Conservation (phyloP, 1,284 basidiomycete genomes). For the Ceratobasidium sp. region DNA sequence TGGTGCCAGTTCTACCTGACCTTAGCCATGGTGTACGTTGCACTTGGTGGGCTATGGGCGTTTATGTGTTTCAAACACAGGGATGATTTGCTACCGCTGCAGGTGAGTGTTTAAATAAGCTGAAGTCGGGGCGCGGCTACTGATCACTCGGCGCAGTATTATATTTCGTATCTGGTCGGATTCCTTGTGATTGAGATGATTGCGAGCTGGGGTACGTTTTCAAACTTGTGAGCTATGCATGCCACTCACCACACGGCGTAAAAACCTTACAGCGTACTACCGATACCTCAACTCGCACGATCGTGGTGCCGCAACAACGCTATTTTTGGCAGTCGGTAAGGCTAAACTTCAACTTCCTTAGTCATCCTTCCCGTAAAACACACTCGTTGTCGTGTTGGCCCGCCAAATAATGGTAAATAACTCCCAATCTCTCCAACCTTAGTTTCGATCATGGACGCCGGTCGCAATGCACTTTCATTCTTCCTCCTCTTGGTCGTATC, state of each 20-base stretch:
- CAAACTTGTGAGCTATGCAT: neutral
- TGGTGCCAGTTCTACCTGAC: conserved; percentile 80
- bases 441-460: conserved; percentile 92
- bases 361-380: neutral
- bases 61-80: conserved; percentile 83
- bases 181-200: conserved; percentile 95
- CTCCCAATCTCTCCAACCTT: conserved; percentile 14
- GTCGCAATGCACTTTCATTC: conserved; percentile 91
- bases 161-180: conserved; percentile 88
- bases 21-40: conserved; percentile 79
- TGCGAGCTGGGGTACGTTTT: conserved; percentile 74
- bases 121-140: conserved; percentile 3
- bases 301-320: conserved; percentile 71
- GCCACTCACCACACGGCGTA: conserved; percentile 48
- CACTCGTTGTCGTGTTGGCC: neutral
- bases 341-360: neutral
- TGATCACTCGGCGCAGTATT: conserved; percentile 66
- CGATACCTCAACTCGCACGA: conserved; percentile 91
- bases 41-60: conserved; percentile 77
- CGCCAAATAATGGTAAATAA: neutral
- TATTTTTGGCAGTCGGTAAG: conserved; percentile 85
- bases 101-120: conserved; percentile 58
- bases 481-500: conserved; percentile 94
- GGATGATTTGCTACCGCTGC: conserved; percentile 83
- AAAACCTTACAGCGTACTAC: conserved; percentile 65